Conservation (phyloP, 169 alveolate species). For the Cryptosporidium parvum region DNA sequence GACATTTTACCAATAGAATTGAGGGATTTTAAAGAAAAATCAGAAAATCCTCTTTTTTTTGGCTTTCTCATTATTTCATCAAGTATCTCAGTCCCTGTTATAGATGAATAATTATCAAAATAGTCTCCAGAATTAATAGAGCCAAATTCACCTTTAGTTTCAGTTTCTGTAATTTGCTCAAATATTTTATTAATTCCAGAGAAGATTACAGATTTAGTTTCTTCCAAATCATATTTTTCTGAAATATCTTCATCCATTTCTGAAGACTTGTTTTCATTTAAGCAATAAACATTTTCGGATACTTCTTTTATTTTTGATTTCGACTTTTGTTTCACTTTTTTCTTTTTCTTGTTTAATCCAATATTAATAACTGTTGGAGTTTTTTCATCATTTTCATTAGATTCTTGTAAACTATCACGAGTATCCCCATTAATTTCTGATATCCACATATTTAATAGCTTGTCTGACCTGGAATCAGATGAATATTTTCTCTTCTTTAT, state of each 20-base stretch:
- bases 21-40: neutral
- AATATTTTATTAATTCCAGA: slow-evolving; percentile 3
- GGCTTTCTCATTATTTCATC: neutral
- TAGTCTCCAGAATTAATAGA: neutral
- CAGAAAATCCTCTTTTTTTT: neutral
- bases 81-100: slow-evolving; percentile 24
- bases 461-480: slow-evolving; percentile 40
- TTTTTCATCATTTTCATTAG: neutral
- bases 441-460: slow-evolving; percentile 21
- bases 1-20: slow-evolving; percentile 26
- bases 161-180: neutral
- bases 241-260: neutral
- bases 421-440: slow-evolving; percentile 18
- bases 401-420: neutral
- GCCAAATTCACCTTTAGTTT: neutral
- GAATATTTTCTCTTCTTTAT: slow-evolving; percentile 39
- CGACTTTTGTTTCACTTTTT: slow-evolving; percentile 18
- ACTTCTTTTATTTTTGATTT: slow-evolving; percentile 18
- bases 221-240: slow-evolving; percentile 1
- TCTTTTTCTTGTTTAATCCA: slow-evolving; percentile 1
- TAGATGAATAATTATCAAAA: neutral
- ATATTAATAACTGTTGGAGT: slow-evolving; percentile 23
- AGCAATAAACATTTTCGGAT: neutral
- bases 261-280: neutral
- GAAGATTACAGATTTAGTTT: neutral